Evolutionary conservation across 805 yeast genomes (phyloP), one percentile per base, ranked within the genome.

Genomic region (Lachancea mirantina): DNA sequence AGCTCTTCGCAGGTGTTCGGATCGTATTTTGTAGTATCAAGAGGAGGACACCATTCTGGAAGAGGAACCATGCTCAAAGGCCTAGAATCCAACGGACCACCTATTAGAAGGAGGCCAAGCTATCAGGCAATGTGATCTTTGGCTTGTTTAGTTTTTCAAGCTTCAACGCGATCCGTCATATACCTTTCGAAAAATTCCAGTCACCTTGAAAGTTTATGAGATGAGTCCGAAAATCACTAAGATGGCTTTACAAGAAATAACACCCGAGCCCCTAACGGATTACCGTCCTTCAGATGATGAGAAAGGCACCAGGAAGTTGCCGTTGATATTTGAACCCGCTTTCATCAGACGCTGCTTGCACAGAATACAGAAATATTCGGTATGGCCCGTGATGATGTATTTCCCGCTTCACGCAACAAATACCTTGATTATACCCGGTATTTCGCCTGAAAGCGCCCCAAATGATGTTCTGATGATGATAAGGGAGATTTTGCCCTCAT

Each of bases 1-100:
- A 82, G 60, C 44, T 78, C 84, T 42, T 78, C 82, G 14, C 78
- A 49, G 1, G 53, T 52, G 3, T 17, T 23, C 1, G 47, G 43
- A 32, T 50, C 49, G 6, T 21, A 23, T 34, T 51, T 56, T 8
- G 34, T 17, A 6, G 40, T 16, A 8, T 47, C 44, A 28, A 48
- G 52, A 14, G 52, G 44, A 2, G 59, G 59, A 36, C 59, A 54
- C 61, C 59, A 56, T 20, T 33, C 34, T 14, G 61, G 61, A 28
- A 55, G 34, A 5, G 45, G 26, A 5, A n/a, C 32, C 36, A 33
- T 33, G 13, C 20, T 6, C 16, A 23, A n/a, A n/a, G n/a, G n/a
- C n/a, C n/a, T n/a, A n/a, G n/a, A n/a, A n/a, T n/a, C n/a, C n/a
- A n/a, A n/a, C n/a, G n/a, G n/a, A n/a, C n/a, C n/a, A n/a, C n/a